Evolutionary conservation across 163 green algal genomes (phyloP), one percentile per base, ranked within the genome.

Genomic region (Scenedesmus sp.): DNA sequence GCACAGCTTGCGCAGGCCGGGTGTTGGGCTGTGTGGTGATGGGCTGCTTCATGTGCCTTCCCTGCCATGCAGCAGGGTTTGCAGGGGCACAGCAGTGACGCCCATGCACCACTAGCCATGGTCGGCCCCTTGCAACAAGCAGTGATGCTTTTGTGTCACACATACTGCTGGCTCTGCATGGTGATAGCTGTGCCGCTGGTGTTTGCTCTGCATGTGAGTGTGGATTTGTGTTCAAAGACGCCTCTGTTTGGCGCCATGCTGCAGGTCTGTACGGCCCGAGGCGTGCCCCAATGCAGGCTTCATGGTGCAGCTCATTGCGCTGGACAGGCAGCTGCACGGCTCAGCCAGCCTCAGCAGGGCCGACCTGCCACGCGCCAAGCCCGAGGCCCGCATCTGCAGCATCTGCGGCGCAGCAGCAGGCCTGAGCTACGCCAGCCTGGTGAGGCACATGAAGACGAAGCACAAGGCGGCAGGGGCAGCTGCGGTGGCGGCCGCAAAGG

Each of bases 281-380:
- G 94, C 93, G 22, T 90, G 81, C 81, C 95, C 94, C n/a, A 97
- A 97, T 86, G 92, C 94, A 15, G 95, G 95, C 81, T 97, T 97
- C 87, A 95, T 96, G 92, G 78, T 91, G 40, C 59, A 85, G 73
- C 93, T 98, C 81, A 82, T 96, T 61, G 73, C 83, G 65, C 93
- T 97, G 81, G 97, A 98, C 80, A 81, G 94, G 85, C 76, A 91
- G 49, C 91, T 98, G 44, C 93, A 96, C 85, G 96, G 96, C 61
- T 72, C 43, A 81, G 91, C 94, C 87, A 97, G 94, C 18, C 91
- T 98, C 30, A 26, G 43, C 61, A 46, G 20, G 26, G 33, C 18
- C 73, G 92, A 94, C 89, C 85, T 94, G 33, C 95, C 96, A 83
- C 94, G 94, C 53, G 94, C 92, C 49, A 98, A 98, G 92, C 97